phyloP scores from a whole-genome alignment of 345 rosid genomes.

The Passiflora organensis region DNA sequence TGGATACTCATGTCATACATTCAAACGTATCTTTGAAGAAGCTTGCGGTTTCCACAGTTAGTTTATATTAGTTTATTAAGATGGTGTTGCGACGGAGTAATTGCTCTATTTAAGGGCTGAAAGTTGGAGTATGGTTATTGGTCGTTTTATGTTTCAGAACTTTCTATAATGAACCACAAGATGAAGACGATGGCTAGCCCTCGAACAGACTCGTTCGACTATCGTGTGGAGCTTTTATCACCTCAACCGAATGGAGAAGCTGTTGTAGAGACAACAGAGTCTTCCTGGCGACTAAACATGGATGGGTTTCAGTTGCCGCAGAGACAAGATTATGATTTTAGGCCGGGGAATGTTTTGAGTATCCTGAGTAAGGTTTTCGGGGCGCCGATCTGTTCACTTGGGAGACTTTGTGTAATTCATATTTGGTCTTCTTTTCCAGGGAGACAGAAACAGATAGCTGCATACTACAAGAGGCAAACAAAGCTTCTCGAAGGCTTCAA shows the following conservation, averaged over 20 bases:
- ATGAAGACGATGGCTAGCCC: constrained; percentile 6
- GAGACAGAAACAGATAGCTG: constrained; percentile 25
- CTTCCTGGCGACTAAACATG: constrained; percentile 44
- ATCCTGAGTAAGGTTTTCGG: too few relatives aligned
- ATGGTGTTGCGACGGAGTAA: too few relatives aligned
- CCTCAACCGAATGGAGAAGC: constrained; percentile 29
- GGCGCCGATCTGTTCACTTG: too few relatives aligned
- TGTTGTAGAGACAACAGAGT: constrained; percentile 6
- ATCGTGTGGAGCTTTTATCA: constrained; percentile 18
- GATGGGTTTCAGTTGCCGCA: constrained; percentile 35
- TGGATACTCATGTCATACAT: too few relatives aligned
- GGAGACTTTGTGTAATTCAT: constrained; percentile 20
- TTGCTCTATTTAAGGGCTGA: too few relatives aligned
- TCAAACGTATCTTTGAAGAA: too few relatives aligned
- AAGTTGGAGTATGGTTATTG: too few relatives aligned
- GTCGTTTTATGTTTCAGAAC: too few relatives aligned
- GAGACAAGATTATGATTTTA: constrained; percentile 15
- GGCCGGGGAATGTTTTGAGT: too few relatives aligned
- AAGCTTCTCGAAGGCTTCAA: constrained; percentile 37
- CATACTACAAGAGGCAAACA: constrained; percentile 45
- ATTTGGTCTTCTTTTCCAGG: constrained; percentile 10
- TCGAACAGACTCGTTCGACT: constrained; percentile 11
- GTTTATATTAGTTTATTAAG: too few relatives aligned
- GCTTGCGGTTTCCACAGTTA: too few relatives aligned
- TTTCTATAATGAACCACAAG: too few relatives aligned